phyloP scores from a whole-genome alignment of 495 filamentous ascomycete species.

The Hypoxylon trugodes region DNA sequence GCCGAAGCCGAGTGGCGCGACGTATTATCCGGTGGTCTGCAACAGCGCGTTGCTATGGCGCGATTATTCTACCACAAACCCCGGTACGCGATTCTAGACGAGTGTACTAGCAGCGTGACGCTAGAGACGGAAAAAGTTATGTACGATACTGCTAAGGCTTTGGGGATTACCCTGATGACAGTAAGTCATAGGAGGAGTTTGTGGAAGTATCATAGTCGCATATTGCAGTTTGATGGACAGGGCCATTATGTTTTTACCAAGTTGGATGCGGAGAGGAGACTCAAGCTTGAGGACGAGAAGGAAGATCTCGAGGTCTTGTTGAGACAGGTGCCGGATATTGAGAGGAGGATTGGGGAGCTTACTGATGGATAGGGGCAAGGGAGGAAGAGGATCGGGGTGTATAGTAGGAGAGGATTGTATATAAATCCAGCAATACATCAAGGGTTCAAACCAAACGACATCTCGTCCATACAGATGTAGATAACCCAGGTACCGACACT shows the following conservation, averaged over 20 bases:
- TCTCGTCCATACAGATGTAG: no score
- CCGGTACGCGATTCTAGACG: constrained; percentile 92
- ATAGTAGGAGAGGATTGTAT: constrained; percentile 9
- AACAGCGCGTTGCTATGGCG: constrained; percentile 98
- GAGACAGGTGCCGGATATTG: constrained; percentile 83
- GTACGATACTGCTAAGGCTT: constrained; percentile 93
- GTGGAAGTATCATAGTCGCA: constrained; percentile 94
- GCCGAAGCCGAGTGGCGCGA: constrained; percentile 97
- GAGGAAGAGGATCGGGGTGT: background rate
- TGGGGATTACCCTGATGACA: constrained; percentile 95
- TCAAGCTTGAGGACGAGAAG: constrained; percentile 93
- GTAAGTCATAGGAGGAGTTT: constrained; percentile 89
- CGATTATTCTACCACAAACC: constrained; percentile 94
- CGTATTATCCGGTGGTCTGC: constrained; percentile 85
- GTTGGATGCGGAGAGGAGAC: constrained; percentile 85
- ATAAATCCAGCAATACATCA: no score
- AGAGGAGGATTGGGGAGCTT: constrained; percentile 84
- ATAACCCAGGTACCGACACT: no score
- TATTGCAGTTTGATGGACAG: constrained; percentile 96
- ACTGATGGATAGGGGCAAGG: constrained; percentile 48
- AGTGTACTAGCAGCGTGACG: constrained; percentile 93
- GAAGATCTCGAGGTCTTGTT: constrained; percentile 90
- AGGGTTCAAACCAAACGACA: no score
- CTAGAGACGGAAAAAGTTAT: constrained; percentile 93
- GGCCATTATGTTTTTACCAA: constrained; percentile 90